Percentiles rank a stretch among this genome's conserved stretches.
phyloP scores from a whole-genome alignment of 2,329 filamentous ascomycete genomes.

The Paraphoma chrysanthemicola region DNA sequence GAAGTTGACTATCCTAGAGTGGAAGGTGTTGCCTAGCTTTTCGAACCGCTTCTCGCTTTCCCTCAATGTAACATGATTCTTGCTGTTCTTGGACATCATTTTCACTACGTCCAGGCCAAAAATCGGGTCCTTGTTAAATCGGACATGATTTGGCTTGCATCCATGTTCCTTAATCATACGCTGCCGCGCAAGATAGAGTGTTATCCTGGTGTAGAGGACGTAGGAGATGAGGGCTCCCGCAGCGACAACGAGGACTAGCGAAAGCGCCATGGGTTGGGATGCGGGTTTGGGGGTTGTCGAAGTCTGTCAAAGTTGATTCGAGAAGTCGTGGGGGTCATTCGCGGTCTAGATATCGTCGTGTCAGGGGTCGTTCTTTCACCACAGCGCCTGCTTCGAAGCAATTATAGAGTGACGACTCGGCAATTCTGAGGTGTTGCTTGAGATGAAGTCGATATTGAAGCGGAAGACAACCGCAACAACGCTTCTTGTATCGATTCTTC shows the following conservation, averaged over 20 bases:
- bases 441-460: no score
- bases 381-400: no score
- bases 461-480: no score
- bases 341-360: no score
- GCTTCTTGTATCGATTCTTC: no score
- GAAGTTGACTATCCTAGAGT: slow-evolving; percentile 39
- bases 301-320: no score
- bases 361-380: no score
- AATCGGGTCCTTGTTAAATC: slow-evolving; percentile 62
- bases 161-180: slow-evolving; percentile 52
- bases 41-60: slow-evolving; percentile 33
- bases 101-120: slow-evolving; percentile 60
- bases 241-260: slow-evolving; percentile 36
- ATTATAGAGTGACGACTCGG: no score
- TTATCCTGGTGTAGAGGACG: slow-evolving; percentile 41
- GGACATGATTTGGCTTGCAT: slow-evolving; percentile 54
- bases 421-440: no score
- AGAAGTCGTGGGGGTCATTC: no score
- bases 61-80: slow-evolving; percentile 27
- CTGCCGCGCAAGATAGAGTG: slow-evolving; percentile 45
- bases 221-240: slow-evolving; percentile 43
- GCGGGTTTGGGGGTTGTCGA: no score
- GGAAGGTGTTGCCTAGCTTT: slow-evolving; percentile 50
- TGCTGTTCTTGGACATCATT: slow-evolving; percentile 48
- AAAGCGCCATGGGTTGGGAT: slow-evolving; percentile 27